Evolutionary conservation across 2,329 filamentous ascomycete species (phyloP).

Genomic region (Pyrenochaeta sp.): DNA sequence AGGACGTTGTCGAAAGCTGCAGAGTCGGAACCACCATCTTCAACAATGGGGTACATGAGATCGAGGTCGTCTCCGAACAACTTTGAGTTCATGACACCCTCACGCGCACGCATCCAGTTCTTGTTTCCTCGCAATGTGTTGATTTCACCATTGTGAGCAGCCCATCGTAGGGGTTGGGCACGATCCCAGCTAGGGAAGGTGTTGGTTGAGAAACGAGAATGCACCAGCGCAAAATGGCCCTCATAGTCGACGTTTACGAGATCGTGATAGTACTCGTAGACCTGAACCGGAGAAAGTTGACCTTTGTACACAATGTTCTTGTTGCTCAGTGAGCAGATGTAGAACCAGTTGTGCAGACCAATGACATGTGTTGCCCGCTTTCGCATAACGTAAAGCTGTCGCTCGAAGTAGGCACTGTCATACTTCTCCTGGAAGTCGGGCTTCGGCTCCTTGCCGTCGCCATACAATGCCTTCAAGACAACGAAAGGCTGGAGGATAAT

Average conservation of each 20-base stretch:
- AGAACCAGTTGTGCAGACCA: conserved; percentile 98
- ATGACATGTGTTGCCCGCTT: conserved; percentile 96
- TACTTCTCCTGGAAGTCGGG: conserved; percentile 79
- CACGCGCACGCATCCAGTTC: conserved; percentile 98
- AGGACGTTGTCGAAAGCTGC: conserved; percentile 97
- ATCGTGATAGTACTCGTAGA: conserved; percentile 98
- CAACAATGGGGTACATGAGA: conserved; percentile 88
- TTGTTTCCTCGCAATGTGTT: conserved; percentile 98
- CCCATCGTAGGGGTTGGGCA: conserved; percentile 94
- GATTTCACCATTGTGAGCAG: conserved; percentile 98
- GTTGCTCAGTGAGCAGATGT: conserved; percentile 94
- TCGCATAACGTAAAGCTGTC: conserved; percentile 90
- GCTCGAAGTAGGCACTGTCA: conserved; percentile 86
- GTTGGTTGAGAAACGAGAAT: conserved; percentile 97
- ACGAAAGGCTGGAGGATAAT: conserved; percentile 96
- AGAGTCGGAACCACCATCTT: conserved; percentile 95
- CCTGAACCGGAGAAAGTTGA: conserved; percentile 90
- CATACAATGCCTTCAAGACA: conserved; percentile 85
- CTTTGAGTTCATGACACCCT: conserved; percentile 92
- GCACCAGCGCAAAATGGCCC: conserved; percentile 94
- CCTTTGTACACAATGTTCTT: conserved; percentile 99
- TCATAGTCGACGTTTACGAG: conserved; percentile 96
- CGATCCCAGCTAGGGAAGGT: conserved; percentile 98
- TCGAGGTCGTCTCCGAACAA: conserved; percentile 93
- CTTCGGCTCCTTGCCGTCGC: conserved; percentile 78